A percentile compares a stretch with the other conserved stretches of the same genome.
Evolutionary conservation across 2,329 filamentous ascomycete genomes (phyloP).

Genomic region (Hypoxylon sp.): DNA sequence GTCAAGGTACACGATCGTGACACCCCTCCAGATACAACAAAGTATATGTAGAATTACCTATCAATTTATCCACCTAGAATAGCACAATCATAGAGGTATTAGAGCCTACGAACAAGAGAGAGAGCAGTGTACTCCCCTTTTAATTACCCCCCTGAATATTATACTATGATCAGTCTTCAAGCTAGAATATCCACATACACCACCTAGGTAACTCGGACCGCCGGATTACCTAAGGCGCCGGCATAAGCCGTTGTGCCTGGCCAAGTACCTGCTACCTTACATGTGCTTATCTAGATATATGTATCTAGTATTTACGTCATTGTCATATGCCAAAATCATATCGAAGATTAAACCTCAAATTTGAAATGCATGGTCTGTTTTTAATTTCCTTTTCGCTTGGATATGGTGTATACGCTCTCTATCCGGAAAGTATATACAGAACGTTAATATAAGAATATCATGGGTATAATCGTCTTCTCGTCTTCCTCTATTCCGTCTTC

Average conservation of each 20-base stretch:
- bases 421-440: constrained; percentile 42
- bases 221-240: constrained; percentile 22
- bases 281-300: constrained; percentile 1
- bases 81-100: background rate
- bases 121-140: background rate
- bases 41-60: background rate
- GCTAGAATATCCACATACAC: constrained; percentile 4
- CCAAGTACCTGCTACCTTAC: constrained; percentile 7
- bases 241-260: constrained; percentile 36
- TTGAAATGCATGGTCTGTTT: background rate
- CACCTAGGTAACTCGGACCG: constrained; percentile 23
- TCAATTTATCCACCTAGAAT: background rate
- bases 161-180: background rate
- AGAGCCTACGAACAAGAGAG: background rate
- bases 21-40: constrained; percentile 12
- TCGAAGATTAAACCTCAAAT: background rate
- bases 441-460: constrained; percentile 27
- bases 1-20: background rate
- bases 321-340: constrained; percentile 43
- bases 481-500: constrained; percentile 23
- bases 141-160: background rate
- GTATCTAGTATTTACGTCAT: constrained; percentile 36
- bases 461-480: constrained; percentile 38
- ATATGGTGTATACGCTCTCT: constrained; percentile 18
- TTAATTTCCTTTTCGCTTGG: background rate